A percentile compares a stretch with the other conserved stretches of the same genome.
Evolutionary conservation across 768 basidiomycete species (phyloP).

Genomic region (Mycena sanguinolenta): DNA sequence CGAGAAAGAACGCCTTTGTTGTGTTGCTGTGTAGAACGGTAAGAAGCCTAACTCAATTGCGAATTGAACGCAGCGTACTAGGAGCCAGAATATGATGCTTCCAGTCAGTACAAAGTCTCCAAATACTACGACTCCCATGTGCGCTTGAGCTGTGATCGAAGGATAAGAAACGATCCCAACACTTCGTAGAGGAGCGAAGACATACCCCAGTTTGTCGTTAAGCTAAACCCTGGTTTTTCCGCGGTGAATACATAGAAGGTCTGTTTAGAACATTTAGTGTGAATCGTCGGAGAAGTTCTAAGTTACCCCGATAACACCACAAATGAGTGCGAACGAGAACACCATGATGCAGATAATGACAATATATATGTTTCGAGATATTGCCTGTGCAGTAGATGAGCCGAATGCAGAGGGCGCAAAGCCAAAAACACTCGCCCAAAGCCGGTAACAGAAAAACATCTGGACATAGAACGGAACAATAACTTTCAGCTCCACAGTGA

Average conservation of each 20-base stretch:
- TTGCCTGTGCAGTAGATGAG: background rate
- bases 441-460: conserved; percentile 1
- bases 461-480: background rate
- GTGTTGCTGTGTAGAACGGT: background rate
- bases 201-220: no score
- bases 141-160: no score
- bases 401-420: background rate
- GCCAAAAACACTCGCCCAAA: background rate
- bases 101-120: background rate
- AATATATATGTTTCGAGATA: background rate
- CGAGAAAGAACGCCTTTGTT: background rate
- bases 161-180: no score
- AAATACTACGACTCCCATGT: background rate
- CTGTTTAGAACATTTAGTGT: no score
- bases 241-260: background rate
- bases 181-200: no score
- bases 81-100: background rate
- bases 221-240: no score
- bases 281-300: no score
- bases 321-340: no score
- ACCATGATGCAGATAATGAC: background rate
- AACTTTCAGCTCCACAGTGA: background rate
- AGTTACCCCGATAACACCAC: no score
- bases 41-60: background rate
- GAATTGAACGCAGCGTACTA: background rate